Evolutionary conservation across 805 yeast genomes (phyloP), one percentile per base, ranked within the genome.

Genomic region (Torulaspora gathmanii): DNA sequence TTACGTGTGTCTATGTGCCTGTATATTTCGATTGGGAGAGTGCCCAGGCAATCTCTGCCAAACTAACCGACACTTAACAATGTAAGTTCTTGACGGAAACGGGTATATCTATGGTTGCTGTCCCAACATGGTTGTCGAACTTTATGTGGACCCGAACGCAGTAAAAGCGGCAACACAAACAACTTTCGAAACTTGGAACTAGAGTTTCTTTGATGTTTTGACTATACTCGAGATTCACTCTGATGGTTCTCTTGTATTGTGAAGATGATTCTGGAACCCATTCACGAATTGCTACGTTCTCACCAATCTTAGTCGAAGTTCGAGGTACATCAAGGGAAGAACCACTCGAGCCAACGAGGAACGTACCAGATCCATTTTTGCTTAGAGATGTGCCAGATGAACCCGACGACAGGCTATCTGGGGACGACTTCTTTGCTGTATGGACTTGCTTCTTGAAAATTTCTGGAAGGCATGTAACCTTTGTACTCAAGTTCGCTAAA

Each of bases 151-250:
- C 70, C 45, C 79, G 74, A 42, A 80, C 61, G 47, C 76, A 70
- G 58, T 83, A 82, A 13, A 74, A 60, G 56, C 88, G 70, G 3
- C 82, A 74, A n/a, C 80, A 68, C 44, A 78, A 63, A 61, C 88
- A 83, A 40, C 73, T 74, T 53, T 82, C 86, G 60, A 82, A 82
- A 44, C 73, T 73, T 1, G 88, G 88, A 13, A 79, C 59, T 44
- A 83, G 58, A 1, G 80, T 78, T 38, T 75, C 71, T 38, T 64
- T 65, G 30, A 74, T 68, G 43, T 74, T 73, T 37, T 72, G 70
- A 26, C 62, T 52, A 16, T 73, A 61, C 27, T 66, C 62, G 42
- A 80, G 53, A 15, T 77, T 76, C 3, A 78, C 55, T 1, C 57
- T 58, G 3, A 79, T 33, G 10, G 50, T 51, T 25, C 59, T 52